Conservation (phyloP, 495 filamentous ascomycete genomes). For the Podospora pseudoanserina region DNA sequence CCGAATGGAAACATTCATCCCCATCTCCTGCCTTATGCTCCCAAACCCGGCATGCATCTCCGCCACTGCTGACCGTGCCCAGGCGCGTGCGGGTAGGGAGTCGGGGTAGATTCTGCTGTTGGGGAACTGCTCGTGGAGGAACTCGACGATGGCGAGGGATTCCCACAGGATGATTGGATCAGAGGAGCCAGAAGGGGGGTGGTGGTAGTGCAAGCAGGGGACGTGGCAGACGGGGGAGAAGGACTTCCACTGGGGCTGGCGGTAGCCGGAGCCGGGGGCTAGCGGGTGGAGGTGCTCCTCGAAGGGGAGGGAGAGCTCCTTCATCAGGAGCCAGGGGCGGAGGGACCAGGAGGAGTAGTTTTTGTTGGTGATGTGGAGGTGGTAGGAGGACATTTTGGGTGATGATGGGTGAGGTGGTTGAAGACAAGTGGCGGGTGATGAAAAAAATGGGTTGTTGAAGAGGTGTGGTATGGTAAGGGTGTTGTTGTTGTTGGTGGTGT, state of each 20-base stretch:
- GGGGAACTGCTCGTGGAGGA: conserved; percentile 48
- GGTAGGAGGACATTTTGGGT: conserved; percentile 7
- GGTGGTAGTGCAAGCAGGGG: conserved; percentile 31
- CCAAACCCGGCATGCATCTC: conserved; percentile 56
- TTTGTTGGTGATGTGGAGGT: conserved; percentile 35
- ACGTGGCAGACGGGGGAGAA: conserved; percentile 35
- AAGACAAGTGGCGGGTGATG: no score
- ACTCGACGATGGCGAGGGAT: conserved; percentile 54
- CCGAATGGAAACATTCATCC: conserved; percentile 45
- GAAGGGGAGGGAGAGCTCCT: conserved; percentile 31
- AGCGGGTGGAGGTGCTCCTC: conserved; percentile 23
- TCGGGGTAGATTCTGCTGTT: conserved; percentile 45
- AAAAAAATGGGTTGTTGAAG: no score
- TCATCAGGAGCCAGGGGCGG: conserved; percentile 34
- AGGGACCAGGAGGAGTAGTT: conserved; percentile 40
- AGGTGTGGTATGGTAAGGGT: no score
- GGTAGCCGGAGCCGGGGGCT: conserved; percentile 11
- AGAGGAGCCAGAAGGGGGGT: neutral
- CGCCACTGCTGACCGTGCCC: conserved; percentile 48
- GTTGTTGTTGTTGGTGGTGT: neutral
- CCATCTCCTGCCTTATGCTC: conserved; percentile 41
- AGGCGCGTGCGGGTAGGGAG: conserved; percentile 42
- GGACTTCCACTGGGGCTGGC: conserved; percentile 20
- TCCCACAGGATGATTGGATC: conserved; percentile 38
- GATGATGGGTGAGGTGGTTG: no score